Conservation (phyloP, 495 filamentous ascomycete genomes). For the Thozetella sp. region DNA sequence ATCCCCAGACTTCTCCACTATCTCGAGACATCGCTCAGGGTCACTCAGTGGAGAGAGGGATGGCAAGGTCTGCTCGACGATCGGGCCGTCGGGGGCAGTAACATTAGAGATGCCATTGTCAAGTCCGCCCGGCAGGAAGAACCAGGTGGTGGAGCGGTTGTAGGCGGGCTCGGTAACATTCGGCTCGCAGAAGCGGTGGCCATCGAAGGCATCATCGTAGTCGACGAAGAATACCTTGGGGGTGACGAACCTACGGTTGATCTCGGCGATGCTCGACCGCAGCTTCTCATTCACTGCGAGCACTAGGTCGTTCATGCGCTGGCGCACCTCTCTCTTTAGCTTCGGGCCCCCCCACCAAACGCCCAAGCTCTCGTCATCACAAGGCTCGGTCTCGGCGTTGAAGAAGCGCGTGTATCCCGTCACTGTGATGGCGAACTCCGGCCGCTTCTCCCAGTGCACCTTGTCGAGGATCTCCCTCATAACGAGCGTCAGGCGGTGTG, state of each 20-base stretch:
- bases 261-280: constrained; percentile 16
- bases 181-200: constrained; percentile 51
- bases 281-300: constrained; percentile 36
- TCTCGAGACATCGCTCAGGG: constrained; percentile 25
- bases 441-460: constrained; percentile 34
- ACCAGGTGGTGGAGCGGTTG: constrained; percentile 41
- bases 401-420: constrained; percentile 52
- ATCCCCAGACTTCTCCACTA: constrained; percentile 25
- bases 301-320: constrained; percentile 38
- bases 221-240: constrained; percentile 43
- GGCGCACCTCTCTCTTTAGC: constrained; percentile 29
- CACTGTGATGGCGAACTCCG: constrained; percentile 36
- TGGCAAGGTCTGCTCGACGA: constrained; percentile 10
- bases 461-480: constrained; percentile 40
- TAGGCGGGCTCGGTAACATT: constrained; percentile 42
- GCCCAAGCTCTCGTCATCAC: constrained; percentile 38
- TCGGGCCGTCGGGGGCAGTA: constrained; percentile 6
- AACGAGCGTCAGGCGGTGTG: constrained; percentile 28
- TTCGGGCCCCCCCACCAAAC: constrained; percentile 36
- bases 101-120: constrained; percentile 28
- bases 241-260: constrained; percentile 27
- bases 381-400: constrained; percentile 41
- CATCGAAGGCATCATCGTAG: constrained; percentile 37
- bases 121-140: constrained; percentile 43
- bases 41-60: constrained; percentile 26